Evolutionary conservation across 768 basidiomycete species (phyloP).

Genomic region (Cystobasidium tubakii): DNA sequence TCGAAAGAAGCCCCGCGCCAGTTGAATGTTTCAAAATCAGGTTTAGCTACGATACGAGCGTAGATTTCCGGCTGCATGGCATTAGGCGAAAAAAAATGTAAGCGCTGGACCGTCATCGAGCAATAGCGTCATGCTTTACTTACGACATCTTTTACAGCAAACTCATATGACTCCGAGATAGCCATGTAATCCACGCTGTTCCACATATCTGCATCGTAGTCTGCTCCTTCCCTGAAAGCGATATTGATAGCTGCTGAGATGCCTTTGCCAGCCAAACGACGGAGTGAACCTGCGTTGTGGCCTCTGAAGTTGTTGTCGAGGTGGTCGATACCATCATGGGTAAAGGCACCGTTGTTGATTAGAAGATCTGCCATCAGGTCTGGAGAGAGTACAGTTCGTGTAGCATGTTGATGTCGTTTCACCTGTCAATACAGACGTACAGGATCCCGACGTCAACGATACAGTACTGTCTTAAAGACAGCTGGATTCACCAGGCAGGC

Average conservation of each 20-base stretch:
- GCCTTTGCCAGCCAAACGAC: slow-evolving; percentile 8
- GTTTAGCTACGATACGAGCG: slow-evolving; percentile 18
- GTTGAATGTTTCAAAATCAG: slow-evolving; percentile 3
- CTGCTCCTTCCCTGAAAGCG: background rate
- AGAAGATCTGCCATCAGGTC: slow-evolving; percentile 12
- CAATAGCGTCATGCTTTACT: background rate
- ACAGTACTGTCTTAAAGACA: too few species aligned
- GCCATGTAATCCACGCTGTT: slow-evolving; percentile 1
- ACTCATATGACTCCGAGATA: slow-evolving; percentile 10
- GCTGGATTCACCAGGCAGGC: too few species aligned
- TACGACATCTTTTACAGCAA: slow-evolving; percentile 15
- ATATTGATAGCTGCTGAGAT: background rate
- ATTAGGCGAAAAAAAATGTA: background rate
- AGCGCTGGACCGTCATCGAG: background rate
- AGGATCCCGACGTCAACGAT: too few species aligned
- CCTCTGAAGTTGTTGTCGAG: background rate
- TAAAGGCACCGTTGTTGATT: slow-evolving; percentile 6
- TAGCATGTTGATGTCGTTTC: background rate
- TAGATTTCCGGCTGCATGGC: slow-evolving; percentile 9
- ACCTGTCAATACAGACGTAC: too few species aligned
- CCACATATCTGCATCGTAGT: background rate
- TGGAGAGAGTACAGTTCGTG: slow-evolving; percentile 2
- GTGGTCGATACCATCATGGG: slow-evolving; percentile 4
- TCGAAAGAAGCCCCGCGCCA: slow-evolving; percentile 6
- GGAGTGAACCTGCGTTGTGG: background rate